Evolutionary conservation across 2,329 filamentous ascomycete species (phyloP), one percentile per base, ranked within the genome.

Genomic region (Colletotrichum sp.): DNA sequence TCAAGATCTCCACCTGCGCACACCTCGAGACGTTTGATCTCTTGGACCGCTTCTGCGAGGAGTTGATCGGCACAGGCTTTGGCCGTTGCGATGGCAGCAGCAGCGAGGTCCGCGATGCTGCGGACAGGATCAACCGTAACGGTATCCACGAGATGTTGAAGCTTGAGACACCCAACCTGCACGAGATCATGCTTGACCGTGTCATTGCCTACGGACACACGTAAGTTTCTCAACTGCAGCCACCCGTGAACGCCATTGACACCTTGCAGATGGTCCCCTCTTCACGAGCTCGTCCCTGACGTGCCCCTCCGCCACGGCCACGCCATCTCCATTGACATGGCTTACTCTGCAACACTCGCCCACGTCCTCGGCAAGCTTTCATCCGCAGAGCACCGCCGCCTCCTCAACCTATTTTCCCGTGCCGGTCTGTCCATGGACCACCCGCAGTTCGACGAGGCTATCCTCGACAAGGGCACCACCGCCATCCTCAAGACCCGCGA

Each of bases 141-240:
- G 92, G 92, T 26, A 95, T 95, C 55, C 88, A 91, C 78, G 92
- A 94, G 85, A 95, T 95, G 93, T 82, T 95, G 78, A 93, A 93
- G 85, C 88, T 95, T 2, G 93, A 95, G 86, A 92, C 92, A 2
- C 93, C 93, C 1, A 95, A 95, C 79, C 85, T 95, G 9, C 93
- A 95, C 80, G 93, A 95, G 86, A 93, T 94, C 71, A 92, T 92
- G 71, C 87, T 95, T 10, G 93, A 95, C 82, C 86, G 93, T 78
- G 92, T 95, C 18, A 95, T 95, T 82, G 93, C 93, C 3, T 95
- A 94, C 79, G 93, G 93, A 1, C 93, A 95, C 82, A 95, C 93
- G 85, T 90, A 82, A 83, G 89, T 84, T 18, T 0, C 10, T 26
- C 16, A 6, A 3, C 43, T 68, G 28, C 57, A 28, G 65, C 67